Percentiles rank a stretch among this genome's conserved stretches.
Evolutionary conservation across 345 rosid genomes (phyloP).

Genomic region (Geranium brycei): DNA sequence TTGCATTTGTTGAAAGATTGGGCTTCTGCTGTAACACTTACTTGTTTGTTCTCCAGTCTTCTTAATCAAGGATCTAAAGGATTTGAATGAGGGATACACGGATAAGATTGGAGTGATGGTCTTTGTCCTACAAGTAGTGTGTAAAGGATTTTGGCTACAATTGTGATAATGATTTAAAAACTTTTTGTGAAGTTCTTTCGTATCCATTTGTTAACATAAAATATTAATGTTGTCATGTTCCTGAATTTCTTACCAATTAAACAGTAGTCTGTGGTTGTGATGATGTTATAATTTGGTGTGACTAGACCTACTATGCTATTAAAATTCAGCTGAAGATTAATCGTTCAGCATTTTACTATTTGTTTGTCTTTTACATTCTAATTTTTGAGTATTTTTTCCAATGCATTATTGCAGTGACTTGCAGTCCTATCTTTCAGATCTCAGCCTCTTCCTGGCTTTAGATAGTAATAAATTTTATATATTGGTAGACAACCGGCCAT

Average conservation of each 20-base stretch:
- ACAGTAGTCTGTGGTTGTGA: background rate
- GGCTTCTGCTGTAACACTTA: too few species aligned
- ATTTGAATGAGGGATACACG: too few species aligned
- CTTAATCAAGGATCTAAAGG: too few species aligned
- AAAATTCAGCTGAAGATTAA: background rate
- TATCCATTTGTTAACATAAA: too few species aligned
- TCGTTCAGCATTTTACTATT: background rate
- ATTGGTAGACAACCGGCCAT: slow-evolving; percentile 89
- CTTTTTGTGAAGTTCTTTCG: too few species aligned
- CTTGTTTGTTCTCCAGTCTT: too few species aligned
- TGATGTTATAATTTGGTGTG: too few species aligned
- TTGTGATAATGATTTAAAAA: background rate
- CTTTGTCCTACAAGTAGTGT: too few species aligned
- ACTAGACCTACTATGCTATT: background rate
- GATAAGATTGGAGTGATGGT: too few species aligned
- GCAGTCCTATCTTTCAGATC: slow-evolving; percentile 95
- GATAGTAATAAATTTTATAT: slow-evolving; percentile 74
- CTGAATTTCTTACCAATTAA: background rate
- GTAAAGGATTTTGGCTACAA: too few species aligned
- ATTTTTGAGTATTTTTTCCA: slow-evolving; percentile 2
- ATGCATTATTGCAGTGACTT: slow-evolving; percentile 58
- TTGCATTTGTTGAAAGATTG: too few species aligned
- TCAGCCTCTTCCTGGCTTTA: slow-evolving; percentile 56
- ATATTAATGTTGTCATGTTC: too few species aligned
- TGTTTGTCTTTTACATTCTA: background rate